Evolutionary conservation across 1,284 basidiomycete species (phyloP).

Genomic region (Rhodofomes roseus): DNA sequence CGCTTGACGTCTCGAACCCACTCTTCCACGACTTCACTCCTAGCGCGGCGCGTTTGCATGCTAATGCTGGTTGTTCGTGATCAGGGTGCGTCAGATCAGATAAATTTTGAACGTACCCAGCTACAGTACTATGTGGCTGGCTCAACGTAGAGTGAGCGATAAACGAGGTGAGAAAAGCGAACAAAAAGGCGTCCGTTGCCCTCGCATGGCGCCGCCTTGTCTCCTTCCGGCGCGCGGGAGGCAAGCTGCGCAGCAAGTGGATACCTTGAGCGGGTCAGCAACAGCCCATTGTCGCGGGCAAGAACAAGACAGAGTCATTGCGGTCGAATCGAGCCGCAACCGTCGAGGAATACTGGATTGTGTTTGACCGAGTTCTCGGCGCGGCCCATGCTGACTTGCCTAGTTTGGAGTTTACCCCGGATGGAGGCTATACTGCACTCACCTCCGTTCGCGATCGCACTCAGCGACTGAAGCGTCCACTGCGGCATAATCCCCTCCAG

Average conservation of each 20-base stretch:
- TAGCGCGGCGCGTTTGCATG: neutral
- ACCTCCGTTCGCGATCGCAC: neutral
- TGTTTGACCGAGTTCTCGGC: neutral
- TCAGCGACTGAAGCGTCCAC: constrained; percentile 1
- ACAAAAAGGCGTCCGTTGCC: neutral
- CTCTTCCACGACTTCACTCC: neutral
- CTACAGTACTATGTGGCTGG: neutral
- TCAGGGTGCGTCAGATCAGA: no score
- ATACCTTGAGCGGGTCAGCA: neutral
- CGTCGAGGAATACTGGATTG: neutral
- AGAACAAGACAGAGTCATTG: neutral
- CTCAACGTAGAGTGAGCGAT: neutral
- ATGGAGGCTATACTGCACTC: neutral
- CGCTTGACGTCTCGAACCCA: neutral
- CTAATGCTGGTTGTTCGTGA: neutral
- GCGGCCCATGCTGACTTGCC: neutral
- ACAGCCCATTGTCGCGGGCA: neutral
- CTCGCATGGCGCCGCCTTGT: neutral
- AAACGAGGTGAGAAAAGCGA: neutral
- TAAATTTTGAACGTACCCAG: neutral
- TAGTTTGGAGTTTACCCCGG: neutral
- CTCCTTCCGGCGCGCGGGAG: neutral
- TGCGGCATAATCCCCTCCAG: neutral
- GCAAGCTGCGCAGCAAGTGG: neutral
- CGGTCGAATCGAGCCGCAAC: neutral